Evolutionary conservation across 225 moss, liverwort and hornwort species (phyloP).

Genomic region (Polytrichum commune): DNA sequence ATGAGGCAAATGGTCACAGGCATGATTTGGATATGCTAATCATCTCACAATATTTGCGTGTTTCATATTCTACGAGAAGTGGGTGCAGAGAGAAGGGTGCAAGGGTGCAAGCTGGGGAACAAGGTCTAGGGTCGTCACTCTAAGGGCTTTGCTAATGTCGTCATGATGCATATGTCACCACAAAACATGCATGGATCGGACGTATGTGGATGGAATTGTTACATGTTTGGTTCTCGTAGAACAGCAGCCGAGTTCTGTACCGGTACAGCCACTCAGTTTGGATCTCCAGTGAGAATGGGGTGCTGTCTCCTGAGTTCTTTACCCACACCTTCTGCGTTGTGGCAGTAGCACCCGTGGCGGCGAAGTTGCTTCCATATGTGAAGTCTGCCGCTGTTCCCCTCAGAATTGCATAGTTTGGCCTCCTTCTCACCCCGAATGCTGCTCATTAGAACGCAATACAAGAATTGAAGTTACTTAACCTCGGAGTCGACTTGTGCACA

Average conservation of each 20-base stretch:
- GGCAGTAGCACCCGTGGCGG: slow-evolving; percentile 20
- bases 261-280: slow-evolving; percentile 21
- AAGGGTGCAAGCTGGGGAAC: too few species aligned
- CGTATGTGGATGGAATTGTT: neutral
- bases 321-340: slow-evolving; percentile 1
- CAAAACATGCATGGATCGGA: neutral
- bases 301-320: neutral
- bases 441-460: neutral
- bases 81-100: too few species aligned
- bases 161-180: neutral
- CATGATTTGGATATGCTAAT: too few species aligned
- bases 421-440: slow-evolving; percentile 5
- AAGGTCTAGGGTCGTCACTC: too few species aligned
- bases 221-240: slow-evolving; percentile 1
- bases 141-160: neutral
- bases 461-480: too few species aligned
- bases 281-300: slow-evolving; percentile 18
- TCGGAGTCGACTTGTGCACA: too few species aligned
- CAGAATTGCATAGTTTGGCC: slow-evolving; percentile 15
- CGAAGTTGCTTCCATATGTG: slow-evolving; percentile 17
- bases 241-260: slow-evolving; percentile 3
- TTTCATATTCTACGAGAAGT: too few species aligned
- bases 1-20: too few species aligned
- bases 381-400: slow-evolving; percentile 11
- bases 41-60: too few species aligned